phyloP scores from a whole-genome alignment of 2,329 filamentous ascomycete species.

The Penicillium sp. region DNA sequence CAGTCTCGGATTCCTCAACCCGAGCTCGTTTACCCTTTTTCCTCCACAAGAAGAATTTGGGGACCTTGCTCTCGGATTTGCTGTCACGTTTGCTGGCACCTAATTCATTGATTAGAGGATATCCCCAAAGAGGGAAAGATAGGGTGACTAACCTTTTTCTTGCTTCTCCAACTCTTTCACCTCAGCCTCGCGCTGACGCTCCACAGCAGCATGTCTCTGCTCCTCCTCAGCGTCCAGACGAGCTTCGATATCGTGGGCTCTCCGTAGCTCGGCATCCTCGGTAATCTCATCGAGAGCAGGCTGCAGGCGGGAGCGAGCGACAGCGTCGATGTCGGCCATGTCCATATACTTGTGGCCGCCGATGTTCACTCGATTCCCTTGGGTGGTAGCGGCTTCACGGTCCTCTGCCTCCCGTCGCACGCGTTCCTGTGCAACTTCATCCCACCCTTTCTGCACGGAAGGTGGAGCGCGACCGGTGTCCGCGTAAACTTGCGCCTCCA shows the following conservation, averaged over 20 bases:
- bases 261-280: conserved; percentile 70
- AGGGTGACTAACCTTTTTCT: conserved; percentile 27
- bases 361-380: conserved; percentile 60
- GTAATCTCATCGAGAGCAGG: conserved; percentile 83
- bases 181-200: conserved; percentile 41
- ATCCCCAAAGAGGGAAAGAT: not conserved
- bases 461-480: conserved; percentile 73
- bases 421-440: conserved; percentile 66
- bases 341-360: conserved; percentile 80
- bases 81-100: conserved; percentile 18
- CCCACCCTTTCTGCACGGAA: conserved; percentile 71
- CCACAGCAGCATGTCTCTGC: conserved; percentile 55
- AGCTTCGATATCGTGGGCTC: conserved; percentile 63
- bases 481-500: conserved; percentile 76
- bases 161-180: conserved; percentile 32
- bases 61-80: conserved; percentile 17
- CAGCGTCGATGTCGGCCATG: conserved; percentile 71
- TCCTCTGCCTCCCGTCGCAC: conserved; percentile 66
- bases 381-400: conserved; percentile 58
- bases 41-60: conserved; percentile 29
- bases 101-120: not conserved
- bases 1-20: conserved; percentile 13
- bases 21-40: conserved; percentile 27
- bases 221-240: conserved; percentile 64
- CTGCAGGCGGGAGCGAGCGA: conserved; percentile 73